Base-by-base conservation (phyloP, 2,329 filamentous ascomycete genomes). In the Calcarisporium arbuscula region DNA sequence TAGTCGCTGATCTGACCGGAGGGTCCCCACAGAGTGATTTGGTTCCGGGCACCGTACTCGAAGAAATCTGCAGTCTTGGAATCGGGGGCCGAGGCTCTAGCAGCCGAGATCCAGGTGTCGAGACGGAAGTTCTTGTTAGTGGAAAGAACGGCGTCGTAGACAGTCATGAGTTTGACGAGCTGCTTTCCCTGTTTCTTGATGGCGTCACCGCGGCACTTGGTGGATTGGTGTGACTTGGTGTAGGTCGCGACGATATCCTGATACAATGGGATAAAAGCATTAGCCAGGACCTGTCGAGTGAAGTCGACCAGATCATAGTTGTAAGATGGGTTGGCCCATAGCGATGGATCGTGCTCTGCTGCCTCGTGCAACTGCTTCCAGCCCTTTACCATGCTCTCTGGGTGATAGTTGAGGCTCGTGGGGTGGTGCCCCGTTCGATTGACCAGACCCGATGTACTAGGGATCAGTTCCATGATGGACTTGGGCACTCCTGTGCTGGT, bases 11-110 rank as follows among this genome's bases (percentile, higher is more conserved):
- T 67, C 44, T 72, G 51, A 11, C 64, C 65, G 1, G 44, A 47
- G 0, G 67, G 67, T 0, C 67, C 67, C 68, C 68, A 72, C 9
- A 67, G 54, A 6, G 69, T 72, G 37, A 72, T 53, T 39, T 72
- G 68, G 31, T 71, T 71, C 10, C 64, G 54, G 6, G 68, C 67
- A 29, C 69, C 58, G 47, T 65, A 67, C 35, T 63, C 58, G 27
- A 64, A 58, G 41, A 62, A 65, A 15, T 58, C 47, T 15, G 57
- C 45, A 2, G 39, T n/a, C 2, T 29, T 27, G 0, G 51, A 40
- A 6, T 41, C 44, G 32, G 49, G 51, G 7, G 51, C 56, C 42
- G 46, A 57, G 4, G 55, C 38, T 4, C 56, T 54, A 2, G 68
- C 66, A 1, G 58, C 48, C 1, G 40, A 31, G 10, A 69, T 55